These are phyloP conservation scores for Verticillium nonalfalfae DNA, from an alignment of 2,329 filamentous ascomycete genomes.

Conservation along the genomic window DNA sequence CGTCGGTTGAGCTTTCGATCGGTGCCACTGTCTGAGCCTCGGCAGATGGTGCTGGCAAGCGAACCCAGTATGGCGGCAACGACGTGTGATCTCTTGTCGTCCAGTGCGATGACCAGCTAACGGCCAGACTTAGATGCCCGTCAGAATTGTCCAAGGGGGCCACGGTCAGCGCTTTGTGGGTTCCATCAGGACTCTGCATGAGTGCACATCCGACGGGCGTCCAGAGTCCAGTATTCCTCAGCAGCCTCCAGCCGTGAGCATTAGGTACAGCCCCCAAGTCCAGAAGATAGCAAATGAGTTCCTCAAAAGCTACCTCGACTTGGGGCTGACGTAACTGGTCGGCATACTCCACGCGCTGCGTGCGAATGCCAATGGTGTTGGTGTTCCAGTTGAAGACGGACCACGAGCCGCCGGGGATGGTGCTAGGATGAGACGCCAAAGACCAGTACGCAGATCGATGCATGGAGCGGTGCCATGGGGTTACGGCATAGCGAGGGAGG, in stretches of 20 bases:
- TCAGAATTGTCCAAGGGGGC: constrained; percentile 54
- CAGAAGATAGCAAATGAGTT: constrained; percentile 54
- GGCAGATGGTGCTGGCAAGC: constrained; percentile 28
- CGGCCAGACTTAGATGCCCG: constrained; percentile 50
- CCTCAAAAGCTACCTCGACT: constrained; percentile 49
- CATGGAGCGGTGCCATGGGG: constrained; percentile 48
- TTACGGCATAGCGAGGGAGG: constrained; percentile 57
- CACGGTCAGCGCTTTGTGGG: constrained; percentile 43
- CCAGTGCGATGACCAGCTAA: constrained; percentile 50
- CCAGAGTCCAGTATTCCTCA: constrained; percentile 53
- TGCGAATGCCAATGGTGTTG: constrained; percentile 54
- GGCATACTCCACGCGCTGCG: constrained; percentile 57
- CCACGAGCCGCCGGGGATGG: constrained; percentile 56
- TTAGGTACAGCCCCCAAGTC: constrained; percentile 58
- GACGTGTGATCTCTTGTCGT: constrained; percentile 43
- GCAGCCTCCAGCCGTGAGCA: constrained; percentile 49
- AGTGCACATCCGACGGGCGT: constrained; percentile 52
- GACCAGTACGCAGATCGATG: constrained; percentile 53
- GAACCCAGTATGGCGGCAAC: constrained; percentile 55
- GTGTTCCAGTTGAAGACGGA: constrained; percentile 61
- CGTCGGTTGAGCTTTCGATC: not conserved
- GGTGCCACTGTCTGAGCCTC: constrained; percentile 2
- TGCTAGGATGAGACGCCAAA: constrained; percentile 41
- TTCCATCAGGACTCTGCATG: constrained; percentile 44
- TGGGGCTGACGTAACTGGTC: constrained; percentile 48